Percentiles rank a stretch among this genome's conserved stretches.
Evolutionary conservation across 2,329 filamentous ascomycete species (phyloP).

Genomic region (Tolypocladium nubicola): DNA sequence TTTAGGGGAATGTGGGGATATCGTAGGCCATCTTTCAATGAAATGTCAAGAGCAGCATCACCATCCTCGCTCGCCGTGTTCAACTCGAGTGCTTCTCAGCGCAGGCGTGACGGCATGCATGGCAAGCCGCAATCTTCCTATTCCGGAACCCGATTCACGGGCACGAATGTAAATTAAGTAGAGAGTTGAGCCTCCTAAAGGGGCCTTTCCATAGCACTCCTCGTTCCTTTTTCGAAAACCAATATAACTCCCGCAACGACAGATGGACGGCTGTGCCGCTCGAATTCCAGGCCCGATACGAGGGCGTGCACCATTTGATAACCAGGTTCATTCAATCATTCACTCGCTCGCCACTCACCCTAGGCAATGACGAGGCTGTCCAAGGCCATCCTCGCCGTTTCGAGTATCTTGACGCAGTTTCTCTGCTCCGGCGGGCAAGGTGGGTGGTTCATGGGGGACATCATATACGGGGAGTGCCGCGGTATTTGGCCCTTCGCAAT

Average conservation of each 20-base stretch:
- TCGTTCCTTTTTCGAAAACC: neutral
- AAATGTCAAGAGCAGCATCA: neutral
- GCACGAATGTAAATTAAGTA: neutral
- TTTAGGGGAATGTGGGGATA: neutral
- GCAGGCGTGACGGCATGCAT: neutral
- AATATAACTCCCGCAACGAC: neutral
- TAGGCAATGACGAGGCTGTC: slow-evolving; percentile 44
- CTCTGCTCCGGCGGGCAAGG: slow-evolving; percentile 22
- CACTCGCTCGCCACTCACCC: neutral
- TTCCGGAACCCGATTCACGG: neutral
- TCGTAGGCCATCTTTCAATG: neutral
- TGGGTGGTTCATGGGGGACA: slow-evolving; percentile 10
- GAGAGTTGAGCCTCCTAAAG: neutral
- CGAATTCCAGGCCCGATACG: neutral
- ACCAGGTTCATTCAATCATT: neutral
- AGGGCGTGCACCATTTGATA: neutral
- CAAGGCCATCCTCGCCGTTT: slow-evolving; percentile 42
- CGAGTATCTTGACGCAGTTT: slow-evolving; percentile 40
- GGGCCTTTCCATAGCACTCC: neutral
- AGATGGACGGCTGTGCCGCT: neutral
- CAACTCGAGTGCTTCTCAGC: neutral
- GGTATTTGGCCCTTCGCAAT: slow-evolving; percentile 24
- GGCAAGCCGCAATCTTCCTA: neutral
- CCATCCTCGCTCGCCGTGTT: neutral
- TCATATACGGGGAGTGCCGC: slow-evolving; percentile 13